Evolutionary conservation across 768 basidiomycete genomes (phyloP), one percentile per base, ranked within the genome.

Genomic region (Leucosporidium scottii): DNA sequence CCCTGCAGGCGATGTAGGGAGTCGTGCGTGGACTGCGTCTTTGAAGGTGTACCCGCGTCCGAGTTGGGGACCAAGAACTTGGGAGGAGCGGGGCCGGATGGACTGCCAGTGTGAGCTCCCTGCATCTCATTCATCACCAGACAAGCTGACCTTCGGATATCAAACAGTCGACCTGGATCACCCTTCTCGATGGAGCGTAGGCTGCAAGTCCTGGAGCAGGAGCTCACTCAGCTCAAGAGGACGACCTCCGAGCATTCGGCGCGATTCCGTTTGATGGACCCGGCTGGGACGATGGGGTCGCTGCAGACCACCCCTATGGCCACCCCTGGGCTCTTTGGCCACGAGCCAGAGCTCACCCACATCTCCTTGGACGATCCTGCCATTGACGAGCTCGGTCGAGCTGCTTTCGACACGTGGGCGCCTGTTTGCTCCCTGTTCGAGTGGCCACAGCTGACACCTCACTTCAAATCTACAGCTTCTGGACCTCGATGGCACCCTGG

Each of bases 401-500:
- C 61, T n/a, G 64, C 70, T 0, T 68, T 71, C 44, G 64, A 71
- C 13, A 30, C 61, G 66, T 70, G 65, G 25, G 69, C 23, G 0
- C 8, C 17, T 48, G 20, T 20, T 6, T 28, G 44, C 15, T 17
- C 10, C 3, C 39, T 2, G 13, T 44, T 28, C n/a, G 17, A 3
- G 9, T 5, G 1, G 0, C 10, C 21, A 17, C 12, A 18, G 23
- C 36, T 28, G 30, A 31, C 30, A 34, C 31, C 2, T 4, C 18
- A 10, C 31, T 23, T n/a, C 23, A 3, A 21, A 2, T 3, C 6
- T 9, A 34, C 65, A 70, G 69, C 12, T 71, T 71, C 64, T 71
- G 70, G 70, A 57, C 67, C 31, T 58, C 62, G 44, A 68, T 62
- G 21, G 66, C 70, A 8, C 70, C 66, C 2, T 64, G 67, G 47